phyloP scores from a whole-genome alignment of 2,329 filamentous ascomycete species.

The Cercospora janseana region DNA sequence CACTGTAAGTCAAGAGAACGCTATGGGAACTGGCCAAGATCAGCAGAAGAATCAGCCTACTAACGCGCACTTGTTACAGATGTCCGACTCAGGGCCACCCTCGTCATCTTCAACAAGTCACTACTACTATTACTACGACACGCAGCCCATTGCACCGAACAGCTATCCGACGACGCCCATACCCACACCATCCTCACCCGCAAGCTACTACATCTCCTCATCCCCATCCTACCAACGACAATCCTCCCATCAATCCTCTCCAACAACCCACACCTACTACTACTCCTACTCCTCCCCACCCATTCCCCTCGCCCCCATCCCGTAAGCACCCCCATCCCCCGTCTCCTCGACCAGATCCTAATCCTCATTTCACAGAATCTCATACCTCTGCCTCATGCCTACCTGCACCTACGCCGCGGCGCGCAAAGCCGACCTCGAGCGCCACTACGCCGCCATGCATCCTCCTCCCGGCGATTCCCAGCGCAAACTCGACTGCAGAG shows the following conservation, averaged over 20 bases:
- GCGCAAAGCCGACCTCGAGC: slow-evolving; percentile 50
- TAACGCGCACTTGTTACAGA: neutral
- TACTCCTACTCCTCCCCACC: neutral
- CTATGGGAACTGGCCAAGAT: neutral
- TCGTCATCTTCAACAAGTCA: no score
- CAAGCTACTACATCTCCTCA: slow-evolving; percentile 6
- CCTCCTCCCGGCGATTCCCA: slow-evolving; percentile 33
- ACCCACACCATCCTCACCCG: neutral
- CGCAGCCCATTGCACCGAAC: slow-evolving; percentile 1
- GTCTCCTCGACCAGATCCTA: neutral
- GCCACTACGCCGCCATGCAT: slow-evolving; percentile 51
- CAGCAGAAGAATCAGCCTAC: neutral
- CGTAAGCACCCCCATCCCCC: neutral
- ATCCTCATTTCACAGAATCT: neutral
- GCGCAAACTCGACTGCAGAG: slow-evolving; percentile 45
- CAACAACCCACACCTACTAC: neutral
- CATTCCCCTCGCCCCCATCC: neutral
- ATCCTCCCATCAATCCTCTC: slow-evolving; percentile 2
- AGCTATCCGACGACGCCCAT: neutral
- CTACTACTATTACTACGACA: neutral
- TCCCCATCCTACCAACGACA: slow-evolving; percentile 4
- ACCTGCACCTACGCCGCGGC: slow-evolving; percentile 38
- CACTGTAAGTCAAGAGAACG: neutral
- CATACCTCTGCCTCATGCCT: slow-evolving; percentile 15
- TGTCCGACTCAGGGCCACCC: slow-evolving; percentile 13